phyloP scores from a whole-genome alignment of 2,329 filamentous ascomycete genomes.

The Alternaria postmessia region DNA sequence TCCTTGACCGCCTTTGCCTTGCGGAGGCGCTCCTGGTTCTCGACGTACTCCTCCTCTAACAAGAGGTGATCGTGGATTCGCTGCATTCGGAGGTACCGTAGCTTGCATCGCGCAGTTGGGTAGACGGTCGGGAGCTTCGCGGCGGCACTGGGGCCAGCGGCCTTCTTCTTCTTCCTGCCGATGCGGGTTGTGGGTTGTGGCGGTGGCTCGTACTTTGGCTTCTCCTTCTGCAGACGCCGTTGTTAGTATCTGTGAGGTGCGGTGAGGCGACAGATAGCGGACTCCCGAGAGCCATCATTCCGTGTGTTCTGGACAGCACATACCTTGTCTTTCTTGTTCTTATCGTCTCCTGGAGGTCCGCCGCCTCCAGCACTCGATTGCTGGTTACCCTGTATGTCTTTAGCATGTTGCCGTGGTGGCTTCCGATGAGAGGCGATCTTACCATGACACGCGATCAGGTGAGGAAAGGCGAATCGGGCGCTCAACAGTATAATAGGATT shows the following conservation, averaged over 20 bases:
- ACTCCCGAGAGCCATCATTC: not conserved
- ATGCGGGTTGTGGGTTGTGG: slow-evolving; percentile 96
- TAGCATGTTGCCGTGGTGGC: slow-evolving; percentile 47
- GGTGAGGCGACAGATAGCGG: slow-evolving; percentile 12
- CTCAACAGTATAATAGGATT: not conserved
- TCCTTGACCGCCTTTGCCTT: slow-evolving; percentile 76
- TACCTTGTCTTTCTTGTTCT: slow-evolving; percentile 85
- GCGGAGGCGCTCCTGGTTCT: slow-evolving; percentile 95
- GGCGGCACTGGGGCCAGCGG: slow-evolving; percentile 88
- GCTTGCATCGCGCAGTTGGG: slow-evolving; percentile 96
- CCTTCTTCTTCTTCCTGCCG: slow-evolving; percentile 98
- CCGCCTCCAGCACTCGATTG: slow-evolving; percentile 86
- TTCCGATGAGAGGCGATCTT: slow-evolving; percentile 31
- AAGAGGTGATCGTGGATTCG: slow-evolving; percentile 96
- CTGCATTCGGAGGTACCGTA: slow-evolving; percentile 97
- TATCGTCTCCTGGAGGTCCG: slow-evolving; percentile 73
- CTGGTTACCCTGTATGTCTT: slow-evolving; percentile 71
- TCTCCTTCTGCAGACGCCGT: slow-evolving; percentile 74
- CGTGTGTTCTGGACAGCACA: slow-evolving; percentile 4
- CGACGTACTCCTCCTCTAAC: slow-evolving; percentile 97
- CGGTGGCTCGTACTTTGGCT: slow-evolving; percentile 99
- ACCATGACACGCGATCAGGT: slow-evolving; percentile 45
- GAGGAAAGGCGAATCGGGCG: not conserved
- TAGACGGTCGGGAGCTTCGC: slow-evolving; percentile 95
- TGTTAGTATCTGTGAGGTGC: slow-evolving; percentile 10